Conservation (phyloP, 2,329 filamentous ascomycete genomes). For the Magnaporthiopsis poae region DNA sequence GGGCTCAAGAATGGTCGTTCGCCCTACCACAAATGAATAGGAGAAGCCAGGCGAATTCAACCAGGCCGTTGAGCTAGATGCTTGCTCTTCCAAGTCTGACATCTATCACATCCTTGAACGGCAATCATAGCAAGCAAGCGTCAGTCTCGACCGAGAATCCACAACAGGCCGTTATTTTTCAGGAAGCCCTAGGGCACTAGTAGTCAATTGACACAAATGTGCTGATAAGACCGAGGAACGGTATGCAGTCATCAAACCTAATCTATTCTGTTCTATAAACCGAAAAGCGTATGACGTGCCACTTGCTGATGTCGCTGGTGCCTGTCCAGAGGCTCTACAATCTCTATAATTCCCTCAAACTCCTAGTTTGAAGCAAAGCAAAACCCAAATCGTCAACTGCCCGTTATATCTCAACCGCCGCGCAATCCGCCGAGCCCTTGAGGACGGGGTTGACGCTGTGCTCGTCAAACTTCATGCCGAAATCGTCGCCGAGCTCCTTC, state of each 20-base stretch:
- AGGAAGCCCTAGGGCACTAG: background rate
- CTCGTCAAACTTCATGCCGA: conserved; percentile 64
- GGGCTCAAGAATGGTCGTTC: too few relatives aligned
- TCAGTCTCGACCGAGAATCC: too few relatives aligned
- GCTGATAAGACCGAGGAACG: background rate
- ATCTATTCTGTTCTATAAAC: background rate
- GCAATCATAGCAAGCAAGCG: too few relatives aligned
- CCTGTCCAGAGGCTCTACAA: background rate
- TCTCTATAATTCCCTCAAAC: background rate
- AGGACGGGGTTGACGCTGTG: conserved; percentile 53
- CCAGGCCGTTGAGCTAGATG: too few relatives aligned
- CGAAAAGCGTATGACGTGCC: background rate
- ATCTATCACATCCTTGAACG: too few relatives aligned
- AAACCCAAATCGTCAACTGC: background rate
- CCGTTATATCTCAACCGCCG: conserved; percentile 7
- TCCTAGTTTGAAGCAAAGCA: background rate
- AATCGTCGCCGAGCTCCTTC: conserved; percentile 64
- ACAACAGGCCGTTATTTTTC: too few relatives aligned
- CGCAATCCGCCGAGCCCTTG: conserved; percentile 27
- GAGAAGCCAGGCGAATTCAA: too few relatives aligned
- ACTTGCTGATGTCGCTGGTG: background rate
- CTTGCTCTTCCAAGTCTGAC: too few relatives aligned
- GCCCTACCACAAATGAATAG: too few relatives aligned
- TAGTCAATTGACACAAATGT: background rate
- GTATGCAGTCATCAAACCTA: background rate